A percentile compares a stretch with the other conserved stretches of the same genome.
Evolutionary conservation across 2,329 filamentous ascomycete genomes (phyloP).

Genomic region (Coniella lustricola): DNA sequence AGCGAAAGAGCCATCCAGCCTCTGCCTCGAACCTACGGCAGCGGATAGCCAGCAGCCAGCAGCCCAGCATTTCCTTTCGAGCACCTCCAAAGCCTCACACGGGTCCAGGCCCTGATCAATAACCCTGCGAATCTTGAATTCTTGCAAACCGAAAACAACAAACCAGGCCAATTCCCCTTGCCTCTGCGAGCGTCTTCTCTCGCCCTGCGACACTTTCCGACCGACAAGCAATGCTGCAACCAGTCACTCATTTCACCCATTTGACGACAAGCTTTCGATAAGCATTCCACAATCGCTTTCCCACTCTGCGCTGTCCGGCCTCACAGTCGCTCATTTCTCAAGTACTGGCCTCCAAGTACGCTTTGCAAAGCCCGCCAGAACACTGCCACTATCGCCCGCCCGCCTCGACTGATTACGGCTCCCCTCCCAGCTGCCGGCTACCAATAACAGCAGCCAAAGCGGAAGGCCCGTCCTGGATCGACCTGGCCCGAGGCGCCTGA

Average conservation of each 20-base stretch:
- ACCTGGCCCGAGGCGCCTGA: constrained; percentile 8
- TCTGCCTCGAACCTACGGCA: neutral
- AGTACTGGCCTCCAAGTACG: constrained; percentile 9
- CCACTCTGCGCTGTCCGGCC: neutral
- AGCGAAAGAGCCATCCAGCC: neutral
- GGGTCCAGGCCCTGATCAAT: constrained; percentile 11
- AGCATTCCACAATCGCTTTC: neutral
- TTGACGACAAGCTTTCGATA: constrained; percentile 12
- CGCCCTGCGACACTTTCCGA: neutral
- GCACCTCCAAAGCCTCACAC: neutral
- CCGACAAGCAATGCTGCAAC: constrained; percentile 14
- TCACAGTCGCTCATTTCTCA: constrained; percentile 3
- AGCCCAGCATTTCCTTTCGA: neutral
- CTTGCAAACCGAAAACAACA: no score
- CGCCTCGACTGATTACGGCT: neutral
- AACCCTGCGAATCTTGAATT: constrained; percentile 4
- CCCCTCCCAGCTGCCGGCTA: neutral
- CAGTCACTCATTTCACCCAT: constrained; percentile 14
- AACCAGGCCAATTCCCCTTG: neutral
- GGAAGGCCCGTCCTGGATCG: constrained; percentile 11
- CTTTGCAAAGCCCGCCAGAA: neutral
- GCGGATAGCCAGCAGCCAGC: neutral
- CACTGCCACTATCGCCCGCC: constrained; percentile 1
- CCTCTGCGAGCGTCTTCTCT: no score
- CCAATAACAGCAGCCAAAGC: constrained; percentile 4